Evolutionary conservation across 148 eudicot species (phyloP).

Genomic region (Talinum fruticosum): DNA sequence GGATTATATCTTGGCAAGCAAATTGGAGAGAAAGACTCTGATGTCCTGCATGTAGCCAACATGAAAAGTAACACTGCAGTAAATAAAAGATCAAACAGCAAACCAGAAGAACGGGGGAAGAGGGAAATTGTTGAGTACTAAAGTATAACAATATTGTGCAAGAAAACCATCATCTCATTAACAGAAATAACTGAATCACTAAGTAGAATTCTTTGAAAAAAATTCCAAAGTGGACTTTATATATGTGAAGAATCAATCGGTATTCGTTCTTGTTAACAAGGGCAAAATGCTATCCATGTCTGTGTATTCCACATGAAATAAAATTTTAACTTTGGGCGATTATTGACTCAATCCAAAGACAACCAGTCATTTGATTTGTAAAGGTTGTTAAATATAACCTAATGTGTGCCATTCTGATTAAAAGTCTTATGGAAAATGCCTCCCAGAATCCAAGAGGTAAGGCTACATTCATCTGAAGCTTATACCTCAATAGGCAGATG

Average conservation of each 20-base stretch:
- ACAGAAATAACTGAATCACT: not conserved
- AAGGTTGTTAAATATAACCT: not conserved
- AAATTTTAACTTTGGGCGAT: not conserved
- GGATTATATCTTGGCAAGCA: constrained; percentile 98
- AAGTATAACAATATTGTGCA: not conserved
- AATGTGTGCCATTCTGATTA: not conserved
- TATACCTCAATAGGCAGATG: too few relatives aligned
- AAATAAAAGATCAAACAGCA: not conserved
- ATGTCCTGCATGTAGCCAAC: constrained; percentile 70
- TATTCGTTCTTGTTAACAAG: not conserved
- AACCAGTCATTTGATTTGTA: not conserved
- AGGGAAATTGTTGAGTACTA: not conserved
- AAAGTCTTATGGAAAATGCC: not conserved
- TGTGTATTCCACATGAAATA: not conserved
- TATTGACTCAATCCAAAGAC: not conserved
- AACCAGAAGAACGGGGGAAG: not conserved
- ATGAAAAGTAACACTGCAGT: constrained; percentile 10
- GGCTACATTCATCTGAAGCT: too few relatives aligned
- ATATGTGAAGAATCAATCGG: not conserved
- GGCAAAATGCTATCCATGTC: not conserved
- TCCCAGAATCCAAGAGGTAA: too few relatives aligned
- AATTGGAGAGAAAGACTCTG: constrained; percentile 97
- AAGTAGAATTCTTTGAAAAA: not conserved
- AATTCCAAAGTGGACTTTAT: not conserved
- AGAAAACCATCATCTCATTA: constrained; percentile 6